phyloP scores from a whole-genome alignment of 148 eudicot genomes.

The Rhododendron henanense region DNA sequence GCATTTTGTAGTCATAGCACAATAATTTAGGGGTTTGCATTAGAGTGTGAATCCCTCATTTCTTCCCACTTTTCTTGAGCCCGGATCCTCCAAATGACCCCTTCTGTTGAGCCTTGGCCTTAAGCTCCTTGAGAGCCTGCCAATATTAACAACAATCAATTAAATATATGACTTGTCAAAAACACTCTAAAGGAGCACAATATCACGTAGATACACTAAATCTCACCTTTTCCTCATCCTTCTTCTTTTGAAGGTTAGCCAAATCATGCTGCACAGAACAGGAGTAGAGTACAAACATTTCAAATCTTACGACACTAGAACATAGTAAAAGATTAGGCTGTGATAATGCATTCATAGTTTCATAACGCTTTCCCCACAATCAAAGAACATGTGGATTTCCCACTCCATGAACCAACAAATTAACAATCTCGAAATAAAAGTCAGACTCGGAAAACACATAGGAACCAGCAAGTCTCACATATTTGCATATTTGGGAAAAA shows the following conservation, averaged over 20 bases:
- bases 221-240: conserved; percentile 85
- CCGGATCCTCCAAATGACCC: conserved; percentile 88
- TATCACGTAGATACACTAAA: neutral
- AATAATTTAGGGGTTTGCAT: neutral
- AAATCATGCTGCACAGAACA: conserved; percentile 51
- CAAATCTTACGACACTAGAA: neutral
- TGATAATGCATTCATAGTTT: neutral
- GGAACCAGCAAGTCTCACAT: neutral
- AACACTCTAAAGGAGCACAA: neutral
- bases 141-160: neutral
- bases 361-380: neutral
- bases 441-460: neutral
- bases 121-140: conserved; percentile 87
- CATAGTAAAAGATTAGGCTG: neutral
- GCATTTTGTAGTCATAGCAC: neutral
- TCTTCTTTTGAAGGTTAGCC: conserved; percentile 89
- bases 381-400: neutral
- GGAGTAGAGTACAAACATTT: neutral
- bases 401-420: neutral
- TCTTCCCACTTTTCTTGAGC: conserved; percentile 97
- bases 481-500: neutral
- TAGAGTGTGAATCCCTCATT: conserved; percentile 26
- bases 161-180: neutral
- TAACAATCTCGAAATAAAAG: neutral
- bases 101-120: conserved; percentile 79